phyloP scores from a whole-genome alignment of 23 red algal genomes.

The Gracilaria vermiculophylla region DNA sequence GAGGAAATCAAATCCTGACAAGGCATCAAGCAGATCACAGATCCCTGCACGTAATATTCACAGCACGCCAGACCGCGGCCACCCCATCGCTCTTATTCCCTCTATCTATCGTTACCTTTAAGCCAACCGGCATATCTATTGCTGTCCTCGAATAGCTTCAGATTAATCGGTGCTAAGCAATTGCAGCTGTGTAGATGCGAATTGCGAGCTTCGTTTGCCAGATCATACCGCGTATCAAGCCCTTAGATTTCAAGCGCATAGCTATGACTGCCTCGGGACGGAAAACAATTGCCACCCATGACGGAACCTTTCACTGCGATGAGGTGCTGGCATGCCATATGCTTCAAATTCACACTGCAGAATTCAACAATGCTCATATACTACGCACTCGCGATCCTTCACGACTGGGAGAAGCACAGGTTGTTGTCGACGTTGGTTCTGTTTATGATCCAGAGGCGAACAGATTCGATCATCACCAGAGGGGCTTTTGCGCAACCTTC shows the following conservation, averaged over 20 bases:
- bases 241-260: not conserved
- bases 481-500: conserved; percentile 83
- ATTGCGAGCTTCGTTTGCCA: not conserved
- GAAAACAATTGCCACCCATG: conserved; percentile 83
- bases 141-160: too few relatives aligned
- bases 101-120: too few relatives aligned
- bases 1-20: too few relatives aligned
- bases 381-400: conserved; percentile 72
- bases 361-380: conserved; percentile 63
- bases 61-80: too few relatives aligned
- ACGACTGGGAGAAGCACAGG: conserved; percentile 43
- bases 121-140: too few relatives aligned
- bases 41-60: too few relatives aligned
- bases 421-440: conserved; percentile 93
- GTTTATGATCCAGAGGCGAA: conserved; percentile 67
- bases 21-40: too few relatives aligned
- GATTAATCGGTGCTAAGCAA: too few relatives aligned
- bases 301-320: conserved; percentile 99
- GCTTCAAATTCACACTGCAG: conserved; percentile 53
- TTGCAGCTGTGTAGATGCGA: not conserved
- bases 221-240: not conserved
- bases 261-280: not conserved
- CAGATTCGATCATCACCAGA: conserved; percentile 96
- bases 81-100: too few relatives aligned
- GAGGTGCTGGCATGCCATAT: conserved; percentile 93